These are phyloP conservation scores for Francoa sonchifolia DNA, from an alignment of 441 rosid genomes.

Conservation along the genomic window DNA sequence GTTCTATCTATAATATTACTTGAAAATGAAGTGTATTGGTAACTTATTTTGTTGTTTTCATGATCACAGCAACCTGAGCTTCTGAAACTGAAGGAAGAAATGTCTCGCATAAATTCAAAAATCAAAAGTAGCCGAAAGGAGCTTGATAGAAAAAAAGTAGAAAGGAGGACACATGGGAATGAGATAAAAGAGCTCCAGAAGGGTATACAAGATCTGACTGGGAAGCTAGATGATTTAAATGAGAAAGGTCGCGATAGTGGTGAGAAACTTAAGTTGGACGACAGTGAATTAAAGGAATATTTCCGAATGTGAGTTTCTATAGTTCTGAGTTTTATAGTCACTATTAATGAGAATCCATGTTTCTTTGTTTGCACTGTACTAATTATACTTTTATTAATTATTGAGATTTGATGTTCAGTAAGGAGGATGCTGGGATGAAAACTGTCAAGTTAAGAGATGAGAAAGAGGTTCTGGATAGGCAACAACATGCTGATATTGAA, in stretches of 20 bases:
- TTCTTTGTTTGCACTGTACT: no score
- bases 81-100: conserved; percentile 77
- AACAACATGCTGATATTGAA: conserved; percentile 86
- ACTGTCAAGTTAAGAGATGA: conserved; percentile 87
- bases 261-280: conserved; percentile 73
- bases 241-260: conserved; percentile 74
- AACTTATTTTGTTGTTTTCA: conserved; percentile 12
- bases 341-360: not conserved
- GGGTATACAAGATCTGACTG: conserved; percentile 64
- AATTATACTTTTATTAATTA: not conserved
- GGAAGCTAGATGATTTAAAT: conserved; percentile 55
- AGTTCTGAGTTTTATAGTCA: not conserved
- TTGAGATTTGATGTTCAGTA: conserved; percentile 27
- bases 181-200: conserved; percentile 61
- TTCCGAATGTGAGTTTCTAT: conserved; percentile 65
- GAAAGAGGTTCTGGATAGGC: conserved; percentile 93
- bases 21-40: conserved; percentile 4
- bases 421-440: conserved; percentile 93
- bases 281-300: conserved; percentile 66
- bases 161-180: conserved; percentile 56
- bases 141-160: conserved; percentile 60
- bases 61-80: conserved; percentile 80
- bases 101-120: conserved; percentile 73
- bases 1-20: conserved; percentile 1
- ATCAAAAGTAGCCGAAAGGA: conserved; percentile 75